Evolutionary conservation across 1,284 basidiomycete species (phyloP), one percentile per base, ranked within the genome.

Genomic region (Austroboletus novae-zelandiae): DNA sequence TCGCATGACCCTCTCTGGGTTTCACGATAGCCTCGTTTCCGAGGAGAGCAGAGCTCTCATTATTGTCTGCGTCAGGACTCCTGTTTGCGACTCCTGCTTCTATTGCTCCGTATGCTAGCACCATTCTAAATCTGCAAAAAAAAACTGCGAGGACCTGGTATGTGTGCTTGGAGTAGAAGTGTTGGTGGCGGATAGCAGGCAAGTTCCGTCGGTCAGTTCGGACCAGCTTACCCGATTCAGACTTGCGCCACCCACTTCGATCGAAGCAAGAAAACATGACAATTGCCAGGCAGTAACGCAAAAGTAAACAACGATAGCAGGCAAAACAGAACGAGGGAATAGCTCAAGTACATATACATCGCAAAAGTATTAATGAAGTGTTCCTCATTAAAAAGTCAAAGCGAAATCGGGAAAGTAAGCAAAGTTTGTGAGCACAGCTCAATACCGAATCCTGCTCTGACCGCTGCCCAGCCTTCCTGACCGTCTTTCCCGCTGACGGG

Each of bases 1-100:
- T 80, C 25, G 86, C 89, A 67, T 82, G 80, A 1, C 88, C 88
- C 36, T 88, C 84, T 40, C 59, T 75, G 66, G 17, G 53, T 59
- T 55, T 68, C 27, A 57, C 53, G 8, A 60, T 56, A 13, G 71
- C 59, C 45, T 71, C 71, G 29, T 67, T 71, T 32, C 79, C 79
- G 18, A 89, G 71, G 43, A 89, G 68, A 14, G 80, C 73, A 59
- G 75, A 76, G 73, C 62, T 68, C 56, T 77, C 78, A 9, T 27
- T 27, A 43, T 56, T 61, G 42, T 84, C 79, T 31, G 51, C 64
- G 23, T 55, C 20, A 52, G 13, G 46, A 29, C 47, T 30, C 36
- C 20, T 17, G 29, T 35, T 45, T 31, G 44, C 18, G 34, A 29
- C 48, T 11, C 44, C 56, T 30, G 56, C 63, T 56, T 50, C 67